These are phyloP conservation scores for Pythium oligandrum DNA, from an alignment of 352 stramenopile species.

Conservation along the genomic window DNA sequence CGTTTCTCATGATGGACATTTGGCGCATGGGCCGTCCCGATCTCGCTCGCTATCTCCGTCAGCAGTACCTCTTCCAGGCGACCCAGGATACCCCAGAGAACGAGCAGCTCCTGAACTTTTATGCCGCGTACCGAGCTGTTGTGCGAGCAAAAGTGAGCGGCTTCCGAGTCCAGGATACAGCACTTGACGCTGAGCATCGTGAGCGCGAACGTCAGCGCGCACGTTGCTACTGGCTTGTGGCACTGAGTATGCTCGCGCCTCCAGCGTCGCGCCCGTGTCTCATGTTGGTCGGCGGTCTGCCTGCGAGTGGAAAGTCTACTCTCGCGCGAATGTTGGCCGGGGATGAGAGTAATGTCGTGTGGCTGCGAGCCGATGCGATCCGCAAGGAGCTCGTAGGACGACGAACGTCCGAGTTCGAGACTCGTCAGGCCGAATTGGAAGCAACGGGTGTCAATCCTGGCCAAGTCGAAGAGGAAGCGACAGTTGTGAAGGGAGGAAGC, in stretches of 20 bases:
- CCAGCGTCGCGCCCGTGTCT: conserved; percentile 40
- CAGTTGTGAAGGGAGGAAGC: conserved; percentile 13
- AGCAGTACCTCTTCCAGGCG: conserved; percentile 49
- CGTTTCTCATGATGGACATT: conserved; percentile 70
- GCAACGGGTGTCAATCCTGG: not conserved
- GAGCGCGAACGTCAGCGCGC: conserved; percentile 34
- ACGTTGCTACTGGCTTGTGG: conserved; percentile 63
- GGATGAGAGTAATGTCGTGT: conserved; percentile 36
- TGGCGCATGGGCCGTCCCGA: conserved; percentile 53
- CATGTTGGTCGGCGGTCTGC: conserved; percentile 51
- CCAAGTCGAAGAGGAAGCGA: conserved; percentile 5
- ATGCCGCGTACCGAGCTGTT: conserved; percentile 60
- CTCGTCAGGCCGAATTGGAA: not conserved
- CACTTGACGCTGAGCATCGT: conserved; percentile 28
- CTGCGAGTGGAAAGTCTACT: conserved; percentile 62
- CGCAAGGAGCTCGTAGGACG: conserved; percentile 48
- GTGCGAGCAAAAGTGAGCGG: conserved; percentile 67
- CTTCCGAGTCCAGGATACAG: conserved; percentile 58
- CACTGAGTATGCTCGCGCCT: conserved; percentile 42
- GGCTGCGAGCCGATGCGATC: conserved; percentile 59
- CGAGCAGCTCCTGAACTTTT: conserved; percentile 45
- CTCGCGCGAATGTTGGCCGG: conserved; percentile 43
- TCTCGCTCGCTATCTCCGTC: conserved; percentile 40
- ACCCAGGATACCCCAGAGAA: conserved; percentile 47
- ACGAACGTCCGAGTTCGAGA: not conserved